A percentile compares a stretch with the other conserved stretches of the same genome.
These are phyloP conservation scores for Amaranthus cruentus DNA, from an alignment of 148 eudicot genomes.

Conservation along the genomic window DNA sequence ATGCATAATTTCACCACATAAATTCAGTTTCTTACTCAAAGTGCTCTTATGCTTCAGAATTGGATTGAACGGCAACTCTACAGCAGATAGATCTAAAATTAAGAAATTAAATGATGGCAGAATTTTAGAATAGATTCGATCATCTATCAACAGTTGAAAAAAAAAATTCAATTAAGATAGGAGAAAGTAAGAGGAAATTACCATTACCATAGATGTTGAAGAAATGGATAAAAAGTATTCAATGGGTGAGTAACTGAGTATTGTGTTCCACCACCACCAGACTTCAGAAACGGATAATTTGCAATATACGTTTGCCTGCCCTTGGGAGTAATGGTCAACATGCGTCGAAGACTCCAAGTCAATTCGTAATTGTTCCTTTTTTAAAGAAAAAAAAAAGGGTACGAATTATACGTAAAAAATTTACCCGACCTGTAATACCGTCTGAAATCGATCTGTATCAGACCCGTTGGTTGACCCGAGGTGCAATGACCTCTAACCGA, in stretches of 20 bases:
- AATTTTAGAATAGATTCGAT: background rate
- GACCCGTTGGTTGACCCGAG: no score
- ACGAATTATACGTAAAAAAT: no score
- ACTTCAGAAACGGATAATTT: background rate
- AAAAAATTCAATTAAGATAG: background rate
- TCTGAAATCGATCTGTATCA: no score
- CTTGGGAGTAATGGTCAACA: no score
- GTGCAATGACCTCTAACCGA: no score
- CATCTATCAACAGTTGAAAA: background rate
- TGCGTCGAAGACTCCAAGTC: no score
- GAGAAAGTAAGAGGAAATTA: constrained; percentile 5
- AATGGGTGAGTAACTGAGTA: background rate
- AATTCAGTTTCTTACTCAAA: background rate
- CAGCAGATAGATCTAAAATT: background rate
- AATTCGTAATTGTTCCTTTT: no score
- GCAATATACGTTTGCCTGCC: no score
- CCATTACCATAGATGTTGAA: constrained; percentile 17
- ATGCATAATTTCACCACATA: background rate
- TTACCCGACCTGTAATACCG: no score
- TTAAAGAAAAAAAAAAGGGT: no score
- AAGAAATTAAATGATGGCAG: background rate
- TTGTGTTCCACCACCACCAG: constrained; percentile 4
- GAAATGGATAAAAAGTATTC: background rate
- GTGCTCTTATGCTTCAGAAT: background rate
- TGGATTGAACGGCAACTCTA: background rate